Percentiles rank a stretch among this genome's conserved stretches.
Conservation (phyloP, 2,329 filamentous ascomycete genomes). For the Aureobasidium sp. region DNA sequence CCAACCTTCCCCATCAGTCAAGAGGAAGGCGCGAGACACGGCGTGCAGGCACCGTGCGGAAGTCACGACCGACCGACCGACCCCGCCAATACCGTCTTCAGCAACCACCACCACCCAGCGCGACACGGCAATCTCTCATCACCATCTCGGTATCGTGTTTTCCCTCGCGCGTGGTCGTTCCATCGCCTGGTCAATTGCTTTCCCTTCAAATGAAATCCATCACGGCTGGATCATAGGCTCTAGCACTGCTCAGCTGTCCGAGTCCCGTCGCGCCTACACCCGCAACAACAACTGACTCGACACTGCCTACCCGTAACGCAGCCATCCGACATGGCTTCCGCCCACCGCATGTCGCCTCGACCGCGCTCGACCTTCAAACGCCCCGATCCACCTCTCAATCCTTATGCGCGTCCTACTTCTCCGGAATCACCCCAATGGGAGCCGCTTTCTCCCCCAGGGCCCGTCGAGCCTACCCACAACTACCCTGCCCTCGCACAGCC, state of each 20-base stretch:
- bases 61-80: neutral
- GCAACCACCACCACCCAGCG: neutral
- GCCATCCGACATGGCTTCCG: constrained; percentile 20
- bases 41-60: neutral
- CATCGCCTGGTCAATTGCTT: neutral
- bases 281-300: neutral
- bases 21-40: neutral
- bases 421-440: constrained; percentile 29
- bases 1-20: neutral
- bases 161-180: neutral
- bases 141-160: neutral
- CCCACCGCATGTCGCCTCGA: constrained; percentile 22
- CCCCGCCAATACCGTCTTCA: neutral
- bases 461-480: constrained; percentile 30
- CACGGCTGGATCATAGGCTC: neutral
- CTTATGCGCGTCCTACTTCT: constrained; percentile 25
- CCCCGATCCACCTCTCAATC: constrained; percentile 13
- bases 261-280: neutral
- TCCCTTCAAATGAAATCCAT: neutral
- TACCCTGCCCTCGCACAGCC: constrained; percentile 23
- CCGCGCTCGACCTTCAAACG: constrained; percentile 27
- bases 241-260: neutral
- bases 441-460: constrained; percentile 28
- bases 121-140: neutral
- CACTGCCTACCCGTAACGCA: neutral